Percentiles rank a stretch among this genome's conserved stretches.
These are phyloP conservation scores for Nothophytophthora sp. DNA, from an alignment of 352 stramenopile genomes.

Conservation along the genomic window DNA sequence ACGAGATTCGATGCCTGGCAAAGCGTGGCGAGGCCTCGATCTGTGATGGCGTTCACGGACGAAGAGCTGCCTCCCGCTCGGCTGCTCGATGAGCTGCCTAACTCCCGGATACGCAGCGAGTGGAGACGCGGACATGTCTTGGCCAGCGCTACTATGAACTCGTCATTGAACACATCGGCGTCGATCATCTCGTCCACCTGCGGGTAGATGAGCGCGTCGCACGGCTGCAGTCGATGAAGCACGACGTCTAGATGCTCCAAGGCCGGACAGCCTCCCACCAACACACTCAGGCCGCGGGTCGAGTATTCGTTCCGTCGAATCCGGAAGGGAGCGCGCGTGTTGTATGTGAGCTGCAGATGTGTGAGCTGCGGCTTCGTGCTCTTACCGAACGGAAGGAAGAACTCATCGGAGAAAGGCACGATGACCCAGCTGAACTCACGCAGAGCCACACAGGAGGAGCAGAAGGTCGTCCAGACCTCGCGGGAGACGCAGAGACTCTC, in stretches of 20 bases:
- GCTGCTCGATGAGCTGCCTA: constrained; percentile 20
- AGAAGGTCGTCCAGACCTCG: constrained; percentile 49
- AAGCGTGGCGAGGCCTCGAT: constrained; percentile 29
- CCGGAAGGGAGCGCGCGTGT: constrained; percentile 47
- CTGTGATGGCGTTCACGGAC: constrained; percentile 34
- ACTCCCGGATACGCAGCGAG: constrained; percentile 36
- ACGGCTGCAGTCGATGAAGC: constrained; percentile 47
- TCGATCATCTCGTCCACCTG: constrained; percentile 67
- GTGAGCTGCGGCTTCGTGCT: constrained; percentile 35
- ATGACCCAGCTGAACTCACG: constrained; percentile 74
- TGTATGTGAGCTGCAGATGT: constrained; percentile 52
- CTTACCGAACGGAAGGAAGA: constrained; percentile 60
- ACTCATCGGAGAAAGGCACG: constrained; percentile 65
- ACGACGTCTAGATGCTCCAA: constrained; percentile 46
- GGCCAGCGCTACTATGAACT: constrained; percentile 31
- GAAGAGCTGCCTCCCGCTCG: constrained; percentile 17
- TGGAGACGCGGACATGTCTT: constrained; percentile 23
- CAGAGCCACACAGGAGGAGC: constrained; percentile 32
- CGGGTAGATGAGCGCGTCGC: constrained; percentile 47
- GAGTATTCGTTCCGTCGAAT: constrained; percentile 56
- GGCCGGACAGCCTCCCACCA: constrained; percentile 28
- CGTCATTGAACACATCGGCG: constrained; percentile 47
- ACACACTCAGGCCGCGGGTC: constrained; percentile 35
- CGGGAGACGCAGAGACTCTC: constrained; percentile 35
- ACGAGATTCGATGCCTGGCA: constrained; percentile 17